phyloP scores from a whole-genome alignment of 2,329 filamentous ascomycete genomes.

The Clonostachys chloroleuca region DNA sequence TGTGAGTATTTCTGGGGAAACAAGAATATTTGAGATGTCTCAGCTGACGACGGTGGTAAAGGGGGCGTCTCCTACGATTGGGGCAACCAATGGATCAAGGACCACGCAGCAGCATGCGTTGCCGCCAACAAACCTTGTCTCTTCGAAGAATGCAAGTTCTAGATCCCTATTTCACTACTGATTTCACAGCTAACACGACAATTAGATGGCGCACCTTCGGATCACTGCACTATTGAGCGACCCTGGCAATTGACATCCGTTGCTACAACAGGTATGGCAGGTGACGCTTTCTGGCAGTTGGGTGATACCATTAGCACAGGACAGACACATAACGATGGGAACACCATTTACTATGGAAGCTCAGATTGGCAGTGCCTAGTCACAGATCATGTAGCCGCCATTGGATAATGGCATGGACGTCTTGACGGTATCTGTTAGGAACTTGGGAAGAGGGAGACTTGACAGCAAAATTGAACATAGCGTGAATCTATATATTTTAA shows the following conservation, averaged over 20 bases:
- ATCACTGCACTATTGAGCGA: constrained; percentile 35
- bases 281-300: constrained; percentile 33
- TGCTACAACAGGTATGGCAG: constrained; percentile 20
- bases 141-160: constrained; percentile 24
- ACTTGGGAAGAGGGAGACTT: too few relatives aligned
- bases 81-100: constrained; percentile 6
- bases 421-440: too few relatives aligned
- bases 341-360: constrained; percentile 37
- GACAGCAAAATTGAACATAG: too few relatives aligned
- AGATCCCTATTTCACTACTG: background rate
- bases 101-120: constrained; percentile 17
- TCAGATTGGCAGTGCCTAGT: constrained; percentile 37
- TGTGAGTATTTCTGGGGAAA: constrained; percentile 15
- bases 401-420: background rate
- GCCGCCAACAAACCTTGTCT: constrained; percentile 20
- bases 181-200: background rate
- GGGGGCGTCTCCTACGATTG: background rate
- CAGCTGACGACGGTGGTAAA: background rate
- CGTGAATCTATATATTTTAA: too few relatives aligned
- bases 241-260: constrained; percentile 35
- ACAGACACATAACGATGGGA: constrained; percentile 33
- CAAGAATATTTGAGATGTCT: background rate
- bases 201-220: constrained; percentile 3
- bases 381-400: constrained; percentile 29
- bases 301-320: constrained; percentile 34